Evolutionary conservation across 163 green algal species (phyloP), one percentile per base, ranked within the genome.

Genomic region (Chlamydomonas reinhardtii): DNA sequence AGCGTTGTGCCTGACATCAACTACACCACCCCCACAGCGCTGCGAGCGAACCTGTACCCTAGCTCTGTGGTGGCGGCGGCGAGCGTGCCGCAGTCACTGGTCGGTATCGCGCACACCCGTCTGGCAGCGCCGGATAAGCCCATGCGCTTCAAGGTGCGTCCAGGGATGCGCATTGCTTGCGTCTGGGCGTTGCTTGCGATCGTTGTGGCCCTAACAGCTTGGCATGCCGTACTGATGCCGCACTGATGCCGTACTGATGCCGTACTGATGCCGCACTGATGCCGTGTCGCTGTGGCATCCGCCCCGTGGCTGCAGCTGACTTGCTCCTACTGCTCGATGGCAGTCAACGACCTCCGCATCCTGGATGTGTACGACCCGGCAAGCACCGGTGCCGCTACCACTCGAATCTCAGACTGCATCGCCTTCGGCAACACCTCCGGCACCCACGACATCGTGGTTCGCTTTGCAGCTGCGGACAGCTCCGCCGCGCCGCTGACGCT

Each of bases 271-370:
- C n/a, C n/a, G n/a, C n/a, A n/a, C n/a, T n/a, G n/a, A n/a, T n/a
- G n/a, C 39, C 39, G 39, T 48, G 39, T 48, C 39, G 39, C n/a
- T n/a, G n/a, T n/a, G n/a, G n/a, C n/a, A n/a, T n/a, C n/a, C n/a
- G n/a, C n/a, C n/a, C n/a, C n/a, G n/a, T 48, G 39, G 5, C 16
- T 17, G n/a, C 79, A 86, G 79, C 22, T 86, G 43, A 73, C 79
- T 0, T 86, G 79, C 35, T 4, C 52, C 17, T 25, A 39, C 34
- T 86, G 79, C 54, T 27, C 34, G 34, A 70, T 86, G 69, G 73
- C 72, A 34, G 54, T 86, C 54, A 73, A 79, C 34, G 54, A 29
- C 15, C 68, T 86, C 17, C 79, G 25, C 3, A 34, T 86, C 0
- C 31, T 65, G 19, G 69, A 78, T 20, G 54, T 61, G 27, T 86